Evolutionary conservation across 805 yeast genomes (phyloP).

Genomic region (Scheffersomyces coipomensis): DNA sequence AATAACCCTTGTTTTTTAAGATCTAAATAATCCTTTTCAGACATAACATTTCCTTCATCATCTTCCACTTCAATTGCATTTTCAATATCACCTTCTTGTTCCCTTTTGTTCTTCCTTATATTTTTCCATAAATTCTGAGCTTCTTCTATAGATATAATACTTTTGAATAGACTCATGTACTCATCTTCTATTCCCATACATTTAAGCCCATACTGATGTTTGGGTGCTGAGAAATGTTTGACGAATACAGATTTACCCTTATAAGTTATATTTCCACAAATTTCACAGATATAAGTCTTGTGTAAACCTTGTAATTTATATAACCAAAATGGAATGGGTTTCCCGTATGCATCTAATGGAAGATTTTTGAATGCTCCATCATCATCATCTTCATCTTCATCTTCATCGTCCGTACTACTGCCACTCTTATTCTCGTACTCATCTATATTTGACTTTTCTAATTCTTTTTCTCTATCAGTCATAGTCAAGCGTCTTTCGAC

Average conservation of each 20-base stretch:
- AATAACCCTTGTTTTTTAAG: constrained; percentile 84
- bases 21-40: constrained; percentile 77
- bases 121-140: constrained; percentile 59
- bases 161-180: constrained; percentile 48
- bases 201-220: constrained; percentile 71
- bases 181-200: constrained; percentile 69
- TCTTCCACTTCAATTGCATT: constrained; percentile 83
- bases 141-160: constrained; percentile 65
- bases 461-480: constrained; percentile 65
- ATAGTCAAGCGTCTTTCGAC: constrained; percentile 64
- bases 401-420: constrained; percentile 3
- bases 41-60: constrained; percentile 89
- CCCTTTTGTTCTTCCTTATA: constrained; percentile 35
- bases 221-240: constrained; percentile 68
- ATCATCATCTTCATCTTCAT: constrained; percentile 29
- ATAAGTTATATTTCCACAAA: constrained; percentile 75
- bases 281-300: constrained; percentile 71
- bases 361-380: constrained; percentile 52
- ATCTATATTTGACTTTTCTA: constrained; percentile 46
- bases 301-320: constrained; percentile 87
- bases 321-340: constrained; percentile 91
- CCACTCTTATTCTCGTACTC: constrained; percentile 19
- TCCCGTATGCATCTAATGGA: constrained; percentile 86
- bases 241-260: constrained; percentile 72
- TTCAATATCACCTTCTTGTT: constrained; percentile 43